Base-by-base conservation (phyloP, 495 filamentous ascomycete genomes). In the Talaromyces trachyspermus region DNA sequence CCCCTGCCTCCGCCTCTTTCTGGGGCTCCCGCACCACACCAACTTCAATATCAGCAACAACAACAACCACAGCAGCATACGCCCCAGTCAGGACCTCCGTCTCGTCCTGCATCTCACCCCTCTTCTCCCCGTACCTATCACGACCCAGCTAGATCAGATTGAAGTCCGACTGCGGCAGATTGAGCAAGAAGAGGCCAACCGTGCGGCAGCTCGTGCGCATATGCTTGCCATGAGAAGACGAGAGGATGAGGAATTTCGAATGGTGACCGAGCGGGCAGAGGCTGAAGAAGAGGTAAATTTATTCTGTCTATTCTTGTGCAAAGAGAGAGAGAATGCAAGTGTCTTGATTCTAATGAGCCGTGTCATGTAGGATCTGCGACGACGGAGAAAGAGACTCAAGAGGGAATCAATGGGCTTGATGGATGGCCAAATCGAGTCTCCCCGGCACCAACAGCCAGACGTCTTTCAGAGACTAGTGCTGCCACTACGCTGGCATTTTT, bases 401-500 rank as follows among this genome's bases (percentile, higher is more conserved):
- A 61, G 69, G 26, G 69, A 73, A 39, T 73, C 69, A 1, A 71
- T 73, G 69, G 69, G 69, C 54, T 57, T 49, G 63, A 70, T 54
- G 51, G 54, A 14, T 23, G 39, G 39, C 0, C 54, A 48, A 14
- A 49, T 57, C 23, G 69, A 73, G 47, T 73, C 69, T 33, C 69
- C 69, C 69, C 69, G 11, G 65, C 65, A 11, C 69, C 69, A 19
- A 65, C 68, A 42, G 63, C 66, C 44, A 68, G 69, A 38, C 68
- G 69, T 15, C 42, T 73, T 30, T 73, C 69, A 19, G 69, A 73
- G 52, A 73, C 69, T 40, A 73, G 66, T 49, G 69, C 69, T 19
- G 69, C 69, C n/a, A 73, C 69, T 6, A 73, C 69, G n/a, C 52
- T 73, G 37, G 69, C 69, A n/a, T 73, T 71, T 42, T 70, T 73